phyloP scores from a whole-genome alignment of 257 asterid genomes.

The Marsdenia floribunda region DNA sequence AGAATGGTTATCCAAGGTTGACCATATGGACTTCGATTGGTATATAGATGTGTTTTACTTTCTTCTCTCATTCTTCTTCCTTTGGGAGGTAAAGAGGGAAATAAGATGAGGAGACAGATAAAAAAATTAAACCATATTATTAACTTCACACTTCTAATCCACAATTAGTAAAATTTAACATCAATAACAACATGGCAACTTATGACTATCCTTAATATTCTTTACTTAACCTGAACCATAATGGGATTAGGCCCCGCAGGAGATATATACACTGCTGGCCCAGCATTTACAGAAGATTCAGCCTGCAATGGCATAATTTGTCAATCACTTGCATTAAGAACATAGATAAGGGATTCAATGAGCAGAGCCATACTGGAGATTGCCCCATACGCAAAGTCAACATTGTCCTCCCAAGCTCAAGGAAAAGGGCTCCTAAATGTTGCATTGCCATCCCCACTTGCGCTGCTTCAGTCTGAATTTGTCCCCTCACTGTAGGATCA shows the following conservation, averaged over 20 bases:
- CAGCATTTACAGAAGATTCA: conserved; percentile 82
- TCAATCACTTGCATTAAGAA: conserved; percentile 9
- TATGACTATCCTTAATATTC: neutral
- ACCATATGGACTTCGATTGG: neutral
- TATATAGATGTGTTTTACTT: neutral
- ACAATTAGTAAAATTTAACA: neutral
- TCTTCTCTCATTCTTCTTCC: neutral
- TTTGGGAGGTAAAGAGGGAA: neutral
- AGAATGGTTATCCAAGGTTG: neutral
- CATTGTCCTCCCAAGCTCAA: conserved; percentile 91
- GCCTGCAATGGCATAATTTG: conserved; percentile 49
- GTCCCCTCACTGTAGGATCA: conserved; percentile 65
- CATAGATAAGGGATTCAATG: conserved; percentile 12
- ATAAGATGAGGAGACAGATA: neutral
- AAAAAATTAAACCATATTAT: neutral
- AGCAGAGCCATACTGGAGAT: conserved; percentile 56
- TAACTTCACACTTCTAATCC: neutral
- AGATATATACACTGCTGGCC: conserved; percentile 94
- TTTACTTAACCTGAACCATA: conserved; percentile 85
- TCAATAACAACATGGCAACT: neutral
- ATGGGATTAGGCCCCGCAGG: conserved; percentile 95
- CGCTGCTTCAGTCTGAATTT: conserved; percentile 59
- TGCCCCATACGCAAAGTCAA: conserved; percentile 86
- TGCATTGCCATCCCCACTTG: conserved; percentile 84
- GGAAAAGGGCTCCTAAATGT: conserved; percentile 80